phyloP scores from a whole-genome alignment of 805 yeast genomes.

The Saccharomycopsis sp. region DNA sequence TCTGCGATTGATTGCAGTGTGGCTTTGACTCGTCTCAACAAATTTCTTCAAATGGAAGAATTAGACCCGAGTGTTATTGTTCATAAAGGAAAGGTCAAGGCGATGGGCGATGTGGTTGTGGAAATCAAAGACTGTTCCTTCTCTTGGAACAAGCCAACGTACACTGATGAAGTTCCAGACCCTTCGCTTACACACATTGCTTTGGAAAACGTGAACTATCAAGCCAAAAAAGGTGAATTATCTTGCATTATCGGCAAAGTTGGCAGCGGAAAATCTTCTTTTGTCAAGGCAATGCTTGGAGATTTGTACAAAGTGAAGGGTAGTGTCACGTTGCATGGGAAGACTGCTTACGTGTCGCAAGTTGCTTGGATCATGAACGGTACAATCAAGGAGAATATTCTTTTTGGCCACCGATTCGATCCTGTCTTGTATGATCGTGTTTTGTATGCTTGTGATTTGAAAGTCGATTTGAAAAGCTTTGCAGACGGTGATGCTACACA shows the following conservation, averaged over 20 bases:
- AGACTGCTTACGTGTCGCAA: conserved; percentile 84
- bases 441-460: conserved; percentile 79
- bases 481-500: conserved; percentile 87
- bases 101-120: conserved; percentile 60
- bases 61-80: conserved; percentile 72
- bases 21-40: conserved; percentile 63
- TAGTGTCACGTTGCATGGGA: conserved; percentile 60
- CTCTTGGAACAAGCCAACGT: conserved; percentile 70
- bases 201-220: conserved; percentile 50
- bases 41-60: conserved; percentile 68
- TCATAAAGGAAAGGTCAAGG: conserved; percentile 36
- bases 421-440: conserved; percentile 73
- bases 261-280: conserved; percentile 83
- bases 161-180: conserved; percentile 29
- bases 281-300: conserved; percentile 73
- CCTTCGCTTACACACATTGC: conserved; percentile 29
- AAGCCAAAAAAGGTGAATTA: conserved; percentile 65
- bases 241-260: conserved; percentile 84
- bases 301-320: conserved; percentile 75
- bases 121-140: conserved; percentile 58
- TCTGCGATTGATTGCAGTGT: conserved; percentile 83
- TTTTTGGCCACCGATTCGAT: conserved; percentile 83
- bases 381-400: conserved; percentile 78
- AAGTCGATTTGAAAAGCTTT: conserved; percentile 65
- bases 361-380: conserved; percentile 98